phyloP scores from a whole-genome alignment of 345 rosid genomes.

The Pugionium dolabratum region DNA sequence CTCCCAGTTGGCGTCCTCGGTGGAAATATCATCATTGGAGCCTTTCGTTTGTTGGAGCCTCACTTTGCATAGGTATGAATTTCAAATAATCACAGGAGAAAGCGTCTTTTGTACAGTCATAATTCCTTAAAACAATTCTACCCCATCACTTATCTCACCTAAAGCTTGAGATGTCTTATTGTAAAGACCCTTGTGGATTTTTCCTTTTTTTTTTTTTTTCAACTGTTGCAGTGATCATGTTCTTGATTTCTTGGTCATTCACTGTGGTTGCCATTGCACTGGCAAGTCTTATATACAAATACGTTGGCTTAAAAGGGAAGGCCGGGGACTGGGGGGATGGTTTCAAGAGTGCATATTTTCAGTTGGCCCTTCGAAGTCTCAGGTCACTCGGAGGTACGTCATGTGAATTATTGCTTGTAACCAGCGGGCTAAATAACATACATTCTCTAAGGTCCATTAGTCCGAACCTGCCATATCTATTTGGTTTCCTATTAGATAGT shows the following conservation, averaged over 20 bases:
- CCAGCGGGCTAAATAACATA: background rate
- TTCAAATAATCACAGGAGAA: slow-evolving; percentile 13
- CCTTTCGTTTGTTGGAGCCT: slow-evolving; percentile 91
- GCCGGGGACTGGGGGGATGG: slow-evolving; percentile 99
- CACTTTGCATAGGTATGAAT: slow-evolving; percentile 73
- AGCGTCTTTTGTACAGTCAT: background rate
- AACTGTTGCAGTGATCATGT: slow-evolving; percentile 91
- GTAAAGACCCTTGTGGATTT: slow-evolving; percentile 28
- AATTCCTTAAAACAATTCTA: slow-evolving; percentile 13
- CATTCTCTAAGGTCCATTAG: background rate
- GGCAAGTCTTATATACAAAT: slow-evolving; percentile 96
- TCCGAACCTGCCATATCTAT: slow-evolving; percentile 2
- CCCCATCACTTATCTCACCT: background rate
- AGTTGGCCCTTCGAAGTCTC: slow-evolving; percentile 98
- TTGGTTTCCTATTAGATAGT: background rate
- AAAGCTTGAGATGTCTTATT: slow-evolving; percentile 25
- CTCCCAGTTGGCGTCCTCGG: slow-evolving; percentile 99
- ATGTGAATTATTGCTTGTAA: background rate
- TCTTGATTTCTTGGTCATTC: slow-evolving; percentile 98
- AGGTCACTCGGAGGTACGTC: slow-evolving; percentile 91
- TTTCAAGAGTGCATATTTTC: slow-evolving; percentile 99
- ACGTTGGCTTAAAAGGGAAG: slow-evolving; percentile 95
- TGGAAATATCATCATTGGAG: slow-evolving; percentile 99
- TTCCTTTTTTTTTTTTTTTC: slow-evolving; percentile 20
- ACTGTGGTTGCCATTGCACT: slow-evolving; percentile 92